Evolutionary conservation across 495 filamentous ascomycete genomes (phyloP), one percentile per base, ranked within the genome.

Genomic region (Penicillium paradoxum): DNA sequence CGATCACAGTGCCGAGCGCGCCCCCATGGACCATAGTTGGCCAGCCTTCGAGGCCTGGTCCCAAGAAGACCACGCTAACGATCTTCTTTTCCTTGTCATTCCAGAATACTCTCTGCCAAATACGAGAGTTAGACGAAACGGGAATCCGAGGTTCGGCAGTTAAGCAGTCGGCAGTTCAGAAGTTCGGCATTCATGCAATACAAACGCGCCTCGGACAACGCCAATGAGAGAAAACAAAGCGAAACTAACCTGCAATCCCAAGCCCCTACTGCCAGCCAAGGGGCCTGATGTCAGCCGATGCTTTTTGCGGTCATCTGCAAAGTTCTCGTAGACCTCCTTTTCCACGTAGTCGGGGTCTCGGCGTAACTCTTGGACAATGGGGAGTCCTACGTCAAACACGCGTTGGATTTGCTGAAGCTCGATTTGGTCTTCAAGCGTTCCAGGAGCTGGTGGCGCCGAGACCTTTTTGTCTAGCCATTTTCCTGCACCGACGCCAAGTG

Each of bases 21-120:
- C 89, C 89, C 15, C 89, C 89, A 69, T 95, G 89, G 45, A 86
- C 82, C 18, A 90, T 72, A 2, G 79, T 79, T n/a, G 87, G 88
- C 86, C 86, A 91, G 2, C 89, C 88, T 29, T 81, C 72, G 18
- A 84, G 60, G 13, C 73, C 80, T 1, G 63, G 40, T 27, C 89
- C 89, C 36, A 92, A 79, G 63, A 71, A 86, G 15, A 91, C 71
- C 14, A 92, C 65, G 50, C 69, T 77, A 34, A 79, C 54, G 4
- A 78, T 54, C 52, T 69, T 69, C 38, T 74, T 63, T 33, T 74
- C 74, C 37, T 71, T 71, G 18, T 72, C 57, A 52, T 81, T 79
- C 69, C 69, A 82, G 54, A 82, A 85, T 4, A 76, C 58, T 64
- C 55, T 69, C 74, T 77, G 46, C 56, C 19, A 32, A 29, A 24